These are phyloP conservation scores for Mycena capillaripes DNA, from an alignment of 768 basidiomycete genomes.

Conservation along the genomic window DNA sequence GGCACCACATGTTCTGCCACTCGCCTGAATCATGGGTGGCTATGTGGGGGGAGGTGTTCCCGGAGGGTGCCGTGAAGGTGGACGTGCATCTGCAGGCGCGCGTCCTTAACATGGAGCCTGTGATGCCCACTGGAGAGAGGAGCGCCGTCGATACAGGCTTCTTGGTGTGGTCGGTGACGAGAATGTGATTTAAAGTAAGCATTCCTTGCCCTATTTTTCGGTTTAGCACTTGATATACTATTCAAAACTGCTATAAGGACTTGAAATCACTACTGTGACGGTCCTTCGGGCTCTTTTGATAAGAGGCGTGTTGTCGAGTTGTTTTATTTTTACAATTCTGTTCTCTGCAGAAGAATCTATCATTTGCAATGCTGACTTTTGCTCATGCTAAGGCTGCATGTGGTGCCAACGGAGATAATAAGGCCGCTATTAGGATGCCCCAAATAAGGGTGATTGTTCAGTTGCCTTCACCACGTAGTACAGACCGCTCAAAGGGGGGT, in stretches of 20 bases:
- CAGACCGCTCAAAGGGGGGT: too few relatives aligned
- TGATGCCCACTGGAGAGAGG: background rate
- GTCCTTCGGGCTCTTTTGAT: conserved; percentile 8
- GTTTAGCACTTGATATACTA: conserved; percentile 7
- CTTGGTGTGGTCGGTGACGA: conserved; percentile 7
- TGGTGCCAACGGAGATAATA: background rate
- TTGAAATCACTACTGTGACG: background rate
- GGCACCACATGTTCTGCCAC: background rate
- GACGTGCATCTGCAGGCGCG: background rate
- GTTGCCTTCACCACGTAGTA: background rate
- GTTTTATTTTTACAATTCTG: conserved; percentile 2
- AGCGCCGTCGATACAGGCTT: background rate
- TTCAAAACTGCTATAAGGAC: background rate
- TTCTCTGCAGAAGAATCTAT: conserved; percentile 4
- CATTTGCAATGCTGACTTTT: conserved; percentile 6
- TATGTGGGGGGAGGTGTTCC: background rate
- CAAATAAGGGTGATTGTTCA: background rate
- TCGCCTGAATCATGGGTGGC: background rate
- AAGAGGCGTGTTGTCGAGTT: background rate
- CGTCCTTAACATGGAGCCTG: background rate
- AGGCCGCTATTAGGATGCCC: background rate
- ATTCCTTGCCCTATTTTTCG: background rate
- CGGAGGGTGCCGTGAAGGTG: background rate
- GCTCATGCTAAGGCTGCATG: background rate
- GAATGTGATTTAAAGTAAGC: conserved; percentile 14